Base-by-base conservation (phyloP, 768 basidiomycete species). In the Psilocybe azurescens region DNA sequence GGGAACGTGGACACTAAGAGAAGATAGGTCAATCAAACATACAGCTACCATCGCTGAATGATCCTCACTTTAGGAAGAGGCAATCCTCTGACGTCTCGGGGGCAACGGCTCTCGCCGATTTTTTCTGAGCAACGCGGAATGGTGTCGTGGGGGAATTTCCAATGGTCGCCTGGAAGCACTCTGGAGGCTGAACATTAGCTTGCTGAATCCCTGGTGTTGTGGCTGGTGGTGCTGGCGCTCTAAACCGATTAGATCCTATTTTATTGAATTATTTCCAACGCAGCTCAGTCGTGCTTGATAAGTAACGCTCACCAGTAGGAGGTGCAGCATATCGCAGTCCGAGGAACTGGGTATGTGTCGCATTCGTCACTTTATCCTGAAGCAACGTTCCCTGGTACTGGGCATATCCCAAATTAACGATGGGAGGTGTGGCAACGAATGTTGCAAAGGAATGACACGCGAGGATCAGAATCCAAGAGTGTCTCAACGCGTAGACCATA, bases 291-390 rank as follows among this genome's bases (percentile, higher is more conserved):
- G 32, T 33, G 11, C 11, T 11, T 6, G 33, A 7, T 7, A 36
- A 24, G 39, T 58, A 39, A 10, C 18, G 16, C 74, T 38, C 30
- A 82, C 83, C 83, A 50, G 76, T 62, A 2, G 84, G 84, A 30
- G 81, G 71, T 11, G 81, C 81, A 3, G 85, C 84, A 72, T 81
- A 86, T 5, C 84, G 77, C 44, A 84, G 76, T 0, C 79, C 80
- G 16, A 82, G 70, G 62, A 80, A 83, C 11, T 71, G 65, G 0
- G 75, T 75, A 56, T 79, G 74, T 0, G 71, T 71, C 0, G 72
- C 47, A 53, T 81, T 73, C 14, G 78, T 65, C 0, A 67, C 56
- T 29, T 59, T 9, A 46, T 69, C 69, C 32, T 58, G 59, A 3
- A 61, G 58, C 10, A 59, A 20, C 3, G 56, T 51, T 0, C 82